Evolutionary conservation across 2,329 filamentous ascomycete species (phyloP), one percentile per base, ranked within the genome.

Genomic region (Aureobasidium sp.): DNA sequence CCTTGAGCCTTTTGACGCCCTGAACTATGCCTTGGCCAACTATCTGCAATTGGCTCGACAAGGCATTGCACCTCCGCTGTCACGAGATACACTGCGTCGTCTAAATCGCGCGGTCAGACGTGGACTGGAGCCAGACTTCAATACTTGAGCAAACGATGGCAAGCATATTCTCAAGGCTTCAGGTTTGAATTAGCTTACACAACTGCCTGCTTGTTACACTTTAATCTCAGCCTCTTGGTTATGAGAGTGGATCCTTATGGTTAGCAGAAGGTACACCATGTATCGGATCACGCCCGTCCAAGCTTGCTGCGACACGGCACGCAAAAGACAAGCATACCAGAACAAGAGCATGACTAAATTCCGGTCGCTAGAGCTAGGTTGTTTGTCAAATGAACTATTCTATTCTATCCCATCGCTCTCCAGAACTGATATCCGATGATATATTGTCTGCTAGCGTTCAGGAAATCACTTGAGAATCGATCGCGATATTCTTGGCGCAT

Each of bases 11-110:
- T 62, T 68, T 9, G 75, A 76, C 59, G 68, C 71, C 10, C 72
- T 77, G 59, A 69, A 73, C 5, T 73, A 78, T 61, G 69, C 76
- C 3, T 63, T 74, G 53, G 72, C 72, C 27, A 73, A 74, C 47
- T 74, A 74, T 63, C 68, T 71, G 53, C 65, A 70, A 47, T 58
- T 74, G 53, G 68, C 66, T 27, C 57, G 66, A 34, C 69, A 71
- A 63, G 70, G 71, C 4, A 73, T 74, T 42, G 72, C 72, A 30
- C 72, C 72, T 36, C 62, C 66, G 11, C 48, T 74, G 64, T 68
- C 69, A 6, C 61, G 61, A 3, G 64, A 65, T 27, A 72, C 67
- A 7, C 63, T 71, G 7, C 41, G 59, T 21, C 66, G 68, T 62
- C 53, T 72, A 47, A 55, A 63, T n/a, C 65, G 63, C 34, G 68